phyloP scores from a whole-genome alignment of 805 yeast genomes.

The Kuraishia borneana region DNA sequence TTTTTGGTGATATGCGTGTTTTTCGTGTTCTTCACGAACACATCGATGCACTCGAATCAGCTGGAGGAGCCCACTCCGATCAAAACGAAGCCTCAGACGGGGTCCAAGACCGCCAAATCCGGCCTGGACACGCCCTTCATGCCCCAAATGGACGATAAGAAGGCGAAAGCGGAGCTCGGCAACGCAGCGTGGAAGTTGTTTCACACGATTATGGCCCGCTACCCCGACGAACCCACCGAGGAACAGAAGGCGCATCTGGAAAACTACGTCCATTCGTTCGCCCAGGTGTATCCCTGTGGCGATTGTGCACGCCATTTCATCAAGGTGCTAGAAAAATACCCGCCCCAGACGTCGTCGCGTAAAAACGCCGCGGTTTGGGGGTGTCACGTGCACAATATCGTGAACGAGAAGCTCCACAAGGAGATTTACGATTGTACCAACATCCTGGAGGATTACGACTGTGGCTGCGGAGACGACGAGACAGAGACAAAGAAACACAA shows the following conservation, averaged over 20 bases:
- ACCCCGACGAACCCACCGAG: constrained; percentile 69
- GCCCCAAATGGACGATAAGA: constrained; percentile 70
- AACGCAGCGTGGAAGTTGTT: constrained; percentile 85
- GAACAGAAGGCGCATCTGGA: constrained; percentile 53
- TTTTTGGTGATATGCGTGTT: constrained; percentile 8
- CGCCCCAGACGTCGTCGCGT: constrained; percentile 75
- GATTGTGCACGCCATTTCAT: constrained; percentile 93
- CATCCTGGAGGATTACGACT: constrained; percentile 83
- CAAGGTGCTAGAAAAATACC: constrained; percentile 52
- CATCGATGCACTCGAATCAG: constrained; percentile 8
- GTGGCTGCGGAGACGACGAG: constrained; percentile 86
- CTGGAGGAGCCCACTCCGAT: constrained; percentile 12
- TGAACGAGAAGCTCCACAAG: constrained; percentile 62
- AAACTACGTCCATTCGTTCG: constrained; percentile 61
- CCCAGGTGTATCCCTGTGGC: constrained; percentile 93
- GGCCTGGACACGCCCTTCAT: constrained; percentile 43
- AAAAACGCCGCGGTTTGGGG: constrained; percentile 93
- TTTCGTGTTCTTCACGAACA: constrained; percentile 9
- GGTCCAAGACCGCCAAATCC: not conserved
- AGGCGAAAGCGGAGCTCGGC: constrained; percentile 64
- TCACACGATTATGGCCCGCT: constrained; percentile 87
- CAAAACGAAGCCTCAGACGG: constrained; percentile 1
- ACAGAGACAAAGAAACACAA: constrained; percentile 28
- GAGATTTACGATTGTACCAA: constrained; percentile 73
- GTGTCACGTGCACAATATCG: constrained; percentile 82